Conservation (phyloP, 78 protist species). For the Dictyostelium capitatum region DNA sequence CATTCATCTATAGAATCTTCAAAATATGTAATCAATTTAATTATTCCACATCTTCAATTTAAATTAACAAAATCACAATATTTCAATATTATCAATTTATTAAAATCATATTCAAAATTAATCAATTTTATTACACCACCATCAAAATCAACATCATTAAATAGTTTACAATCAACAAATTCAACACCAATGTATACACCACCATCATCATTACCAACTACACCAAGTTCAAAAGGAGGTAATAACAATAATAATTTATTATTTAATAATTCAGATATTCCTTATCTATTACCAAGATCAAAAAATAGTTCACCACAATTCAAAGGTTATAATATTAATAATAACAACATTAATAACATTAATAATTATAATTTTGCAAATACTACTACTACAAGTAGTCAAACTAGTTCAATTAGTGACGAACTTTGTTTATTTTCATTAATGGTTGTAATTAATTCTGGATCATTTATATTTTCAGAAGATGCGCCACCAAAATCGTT, state of each 20-base stretch:
- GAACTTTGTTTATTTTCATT: conserved; percentile 17
- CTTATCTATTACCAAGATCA: conserved; percentile 4
- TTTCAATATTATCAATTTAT: background rate
- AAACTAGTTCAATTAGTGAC: background rate
- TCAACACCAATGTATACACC: conserved; percentile 17
- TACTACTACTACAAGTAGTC: background rate
- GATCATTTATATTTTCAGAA: conserved; percentile 10
- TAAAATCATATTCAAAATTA: background rate
- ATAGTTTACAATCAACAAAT: background rate
- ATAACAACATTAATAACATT: background rate
- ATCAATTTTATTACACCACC: background rate
- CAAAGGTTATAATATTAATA: background rate
- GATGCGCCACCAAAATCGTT: background rate
- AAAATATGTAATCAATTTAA: conserved; percentile 47
- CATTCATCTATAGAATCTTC: conserved; percentile 77
- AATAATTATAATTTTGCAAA: background rate
- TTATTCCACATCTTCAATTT: conserved; percentile 32
- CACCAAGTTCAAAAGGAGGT: background rate
- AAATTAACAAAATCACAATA: conserved; percentile 25
- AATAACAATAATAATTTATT: background rate
- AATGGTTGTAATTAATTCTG: background rate
- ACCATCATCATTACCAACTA: background rate
- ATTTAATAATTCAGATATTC: background rate
- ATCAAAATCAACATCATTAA: background rate
- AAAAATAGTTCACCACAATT: background rate